These are phyloP conservation scores for Micractinium conductrix DNA, from an alignment of 139 green algal species.

Conservation along the genomic window DNA sequence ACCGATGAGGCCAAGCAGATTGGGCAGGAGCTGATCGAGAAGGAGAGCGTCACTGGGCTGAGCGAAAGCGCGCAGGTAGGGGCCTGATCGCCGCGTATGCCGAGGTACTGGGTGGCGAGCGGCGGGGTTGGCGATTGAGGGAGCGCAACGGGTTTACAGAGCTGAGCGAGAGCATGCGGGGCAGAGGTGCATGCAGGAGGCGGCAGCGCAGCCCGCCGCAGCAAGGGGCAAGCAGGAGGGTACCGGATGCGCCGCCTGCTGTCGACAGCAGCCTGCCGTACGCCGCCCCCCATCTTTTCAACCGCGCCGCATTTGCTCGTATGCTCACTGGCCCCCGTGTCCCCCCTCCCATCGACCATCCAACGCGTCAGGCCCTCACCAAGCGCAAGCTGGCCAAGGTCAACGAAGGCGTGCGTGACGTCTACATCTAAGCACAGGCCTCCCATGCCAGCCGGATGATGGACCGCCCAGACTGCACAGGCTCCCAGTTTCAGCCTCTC, in stretches of 20 bases:
- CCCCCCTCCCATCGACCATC: too few species aligned
- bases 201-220: too few species aligned
- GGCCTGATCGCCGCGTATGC: too few species aligned
- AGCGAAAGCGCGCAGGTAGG: conserved; percentile 50
- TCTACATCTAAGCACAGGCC: conserved; percentile 63
- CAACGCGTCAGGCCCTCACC: conserved; percentile 40
- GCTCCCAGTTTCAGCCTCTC: too few species aligned
- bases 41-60: conserved; percentile 48
- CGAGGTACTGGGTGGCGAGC: too few species aligned
- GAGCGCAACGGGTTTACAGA: neutral
- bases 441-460: neutral
- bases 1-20: conserved; percentile 54
- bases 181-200: neutral
- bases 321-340: too few species aligned
- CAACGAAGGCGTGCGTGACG: conserved; percentile 65
- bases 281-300: too few species aligned
- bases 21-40: conserved; percentile 56
- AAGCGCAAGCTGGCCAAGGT: conserved; percentile 70
- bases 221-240: too few species aligned
- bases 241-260: neutral
- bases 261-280: neutral
- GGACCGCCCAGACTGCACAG: too few species aligned
- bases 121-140: too few species aligned
- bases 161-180: neutral
- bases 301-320: too few species aligned